Conservation (phyloP, 164 flowering plant species). For the Aristolochia californica region DNA sequence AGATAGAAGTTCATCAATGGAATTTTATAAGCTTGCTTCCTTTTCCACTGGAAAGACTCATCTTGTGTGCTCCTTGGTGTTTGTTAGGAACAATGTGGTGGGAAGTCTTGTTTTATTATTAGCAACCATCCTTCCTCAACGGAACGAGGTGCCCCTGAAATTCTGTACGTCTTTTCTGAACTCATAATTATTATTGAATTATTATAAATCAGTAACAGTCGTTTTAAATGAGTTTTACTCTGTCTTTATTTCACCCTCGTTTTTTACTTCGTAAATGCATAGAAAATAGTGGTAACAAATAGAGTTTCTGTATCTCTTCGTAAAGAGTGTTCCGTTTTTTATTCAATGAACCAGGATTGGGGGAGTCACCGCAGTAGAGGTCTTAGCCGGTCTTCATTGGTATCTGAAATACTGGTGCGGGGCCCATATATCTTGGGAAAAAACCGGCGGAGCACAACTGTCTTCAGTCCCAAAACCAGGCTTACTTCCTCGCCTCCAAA, state of each 20-base stretch:
- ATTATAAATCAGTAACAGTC: too few species aligned
- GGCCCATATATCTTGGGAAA: slow-evolving; percentile 73
- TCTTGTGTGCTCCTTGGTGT: too few species aligned
- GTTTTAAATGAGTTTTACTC: too few species aligned
- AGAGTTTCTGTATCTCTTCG: too few species aligned
- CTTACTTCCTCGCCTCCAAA: slow-evolving; percentile 42
- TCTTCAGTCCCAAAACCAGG: slow-evolving; percentile 49
- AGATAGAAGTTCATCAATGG: too few species aligned
- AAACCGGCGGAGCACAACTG: slow-evolving; percentile 68
- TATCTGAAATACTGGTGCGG: slow-evolving; percentile 65
- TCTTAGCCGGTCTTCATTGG: slow-evolving; percentile 70
- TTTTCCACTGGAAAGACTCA: too few species aligned
- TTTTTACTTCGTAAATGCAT: too few species aligned
- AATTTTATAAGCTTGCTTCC: too few species aligned
- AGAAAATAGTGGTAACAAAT: too few species aligned
- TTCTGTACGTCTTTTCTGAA: slow-evolving; percentile 32
- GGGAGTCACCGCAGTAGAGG: slow-evolving; percentile 60
- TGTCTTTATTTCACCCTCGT: too few species aligned
- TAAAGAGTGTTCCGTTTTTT: background rate
- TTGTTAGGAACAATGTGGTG: slow-evolving; percentile 56
- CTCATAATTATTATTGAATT: too few species aligned
- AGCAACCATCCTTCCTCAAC: slow-evolving; percentile 35
- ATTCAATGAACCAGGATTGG: slow-evolving; percentile 25
- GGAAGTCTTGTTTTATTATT: slow-evolving; percentile 49
- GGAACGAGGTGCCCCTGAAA: slow-evolving; percentile 34